Percentiles rank a stretch among this genome's conserved stretches.
phyloP scores from a whole-genome alignment of 306 rosid species.

The Malus asiatica region DNA sequence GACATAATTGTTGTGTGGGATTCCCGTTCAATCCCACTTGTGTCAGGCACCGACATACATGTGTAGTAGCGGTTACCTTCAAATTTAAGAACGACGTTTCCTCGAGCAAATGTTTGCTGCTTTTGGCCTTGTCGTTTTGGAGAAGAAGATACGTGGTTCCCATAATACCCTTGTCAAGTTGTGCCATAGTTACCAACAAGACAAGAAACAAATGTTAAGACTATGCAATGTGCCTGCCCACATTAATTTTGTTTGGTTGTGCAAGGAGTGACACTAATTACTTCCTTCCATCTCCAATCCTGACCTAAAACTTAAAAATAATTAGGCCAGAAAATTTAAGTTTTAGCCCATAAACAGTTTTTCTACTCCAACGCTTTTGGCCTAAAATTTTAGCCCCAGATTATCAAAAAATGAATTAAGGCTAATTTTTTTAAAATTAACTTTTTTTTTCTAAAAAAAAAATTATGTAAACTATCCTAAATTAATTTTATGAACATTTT shows the following conservation, averaged over 20 bases:
- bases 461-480: too few species aligned
- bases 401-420: too few species aligned
- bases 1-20: neutral
- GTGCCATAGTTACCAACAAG: neutral
- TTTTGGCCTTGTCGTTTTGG: neutral
- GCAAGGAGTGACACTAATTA: accelerated
- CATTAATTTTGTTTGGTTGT: too few species aligned
- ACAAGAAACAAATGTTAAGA: neutral
- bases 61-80: neutral
- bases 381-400: too few species aligned
- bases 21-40: neutral
- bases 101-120: neutral
- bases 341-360: too few species aligned
- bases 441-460: too few species aligned
- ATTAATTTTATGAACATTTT: too few species aligned
- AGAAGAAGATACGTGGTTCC: neutral
- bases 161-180: neutral
- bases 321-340: too few species aligned
- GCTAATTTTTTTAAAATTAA: too few species aligned
- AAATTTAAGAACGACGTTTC: neutral
- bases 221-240: neutral
- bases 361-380: too few species aligned
- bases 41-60: neutral
- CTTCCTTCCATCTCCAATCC: too few species aligned
- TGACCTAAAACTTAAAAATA: too few species aligned